A percentile compares a stretch with the other conserved stretches of the same genome.
These are phyloP conservation scores for Vitis rupestris DNA, from an alignment of 164 flowering plant genomes.

Conservation along the genomic window DNA sequence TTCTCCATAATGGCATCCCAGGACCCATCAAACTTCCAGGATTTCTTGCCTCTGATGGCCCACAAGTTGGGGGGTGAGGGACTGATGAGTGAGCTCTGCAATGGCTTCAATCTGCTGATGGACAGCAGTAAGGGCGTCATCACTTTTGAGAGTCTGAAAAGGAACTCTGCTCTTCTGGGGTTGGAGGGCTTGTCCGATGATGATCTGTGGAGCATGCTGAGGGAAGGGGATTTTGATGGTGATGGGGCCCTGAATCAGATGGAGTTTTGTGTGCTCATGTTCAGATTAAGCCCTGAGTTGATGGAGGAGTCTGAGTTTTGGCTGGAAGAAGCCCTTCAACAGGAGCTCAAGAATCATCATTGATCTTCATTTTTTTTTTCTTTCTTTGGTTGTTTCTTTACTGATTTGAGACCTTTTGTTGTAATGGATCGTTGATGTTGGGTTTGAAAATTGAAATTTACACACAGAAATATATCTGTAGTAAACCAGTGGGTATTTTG, in stretches of 20 bases:
- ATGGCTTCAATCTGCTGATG: slow-evolving; percentile 36
- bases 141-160: slow-evolving; percentile 42
- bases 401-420: too few relatives aligned
- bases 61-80: slow-evolving; percentile 41
- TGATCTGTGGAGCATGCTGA: slow-evolving; percentile 35
- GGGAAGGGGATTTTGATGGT: slow-evolving; percentile 45
- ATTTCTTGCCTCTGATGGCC: slow-evolving; percentile 32
- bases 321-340: slow-evolving; percentile 29
- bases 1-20: slow-evolving; percentile 12
- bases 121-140: slow-evolving; percentile 34
- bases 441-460: too few relatives aligned
- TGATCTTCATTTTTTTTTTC: slow-evolving; percentile 2
- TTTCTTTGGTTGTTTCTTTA: background rate
- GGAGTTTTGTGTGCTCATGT: slow-evolving; percentile 52
- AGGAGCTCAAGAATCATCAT: slow-evolving; percentile 13
- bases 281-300: slow-evolving; percentile 42
- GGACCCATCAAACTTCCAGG: slow-evolving; percentile 26
- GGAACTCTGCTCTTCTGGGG: slow-evolving; percentile 31
- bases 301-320: slow-evolving; percentile 31
- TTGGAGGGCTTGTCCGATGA: slow-evolving; percentile 32
- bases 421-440: too few relatives aligned
- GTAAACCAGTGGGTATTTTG: too few relatives aligned
- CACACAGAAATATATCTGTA: too few relatives aligned
- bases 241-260: slow-evolving; percentile 42
- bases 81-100: slow-evolving; percentile 40